Percentiles rank a stretch among this genome's conserved stretches.
Evolutionary conservation across 768 basidiomycete genomes (phyloP).

Genomic region (Holtermanniella nyarrowii): DNA sequence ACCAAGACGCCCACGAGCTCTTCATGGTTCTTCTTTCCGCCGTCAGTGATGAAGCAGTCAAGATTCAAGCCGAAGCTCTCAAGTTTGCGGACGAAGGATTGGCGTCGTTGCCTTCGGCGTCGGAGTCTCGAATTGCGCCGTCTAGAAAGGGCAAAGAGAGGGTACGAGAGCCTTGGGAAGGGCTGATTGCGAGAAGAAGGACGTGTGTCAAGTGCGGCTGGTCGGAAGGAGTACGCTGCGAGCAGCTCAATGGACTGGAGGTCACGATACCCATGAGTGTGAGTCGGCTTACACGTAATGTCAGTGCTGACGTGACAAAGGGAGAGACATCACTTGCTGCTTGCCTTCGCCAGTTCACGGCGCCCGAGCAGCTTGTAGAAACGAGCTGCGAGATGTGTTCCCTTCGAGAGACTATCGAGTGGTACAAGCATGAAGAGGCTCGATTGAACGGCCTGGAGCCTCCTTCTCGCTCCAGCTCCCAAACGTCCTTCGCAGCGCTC

Average conservation of each 20-base stretch:
- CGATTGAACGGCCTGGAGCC: slow-evolving; percentile 45
- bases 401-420: slow-evolving; percentile 60
- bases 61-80: slow-evolving; percentile 60
- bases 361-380: slow-evolving; percentile 76
- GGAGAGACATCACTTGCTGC: slow-evolving; percentile 53
- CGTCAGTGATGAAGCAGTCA: slow-evolving; percentile 69
- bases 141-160: slow-evolving; percentile 6
- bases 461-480: background rate
- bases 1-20: slow-evolving; percentile 97
- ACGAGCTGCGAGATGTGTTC: slow-evolving; percentile 90
- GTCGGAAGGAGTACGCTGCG: slow-evolving; percentile 62
- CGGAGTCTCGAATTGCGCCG: slow-evolving; percentile 11
- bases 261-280: slow-evolving; percentile 30
- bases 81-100: slow-evolving; percentile 55
- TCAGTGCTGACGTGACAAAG: slow-evolving; percentile 7
- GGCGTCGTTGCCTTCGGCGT: slow-evolving; percentile 42
- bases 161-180: slow-evolving; percentile 48
- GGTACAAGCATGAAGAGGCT: slow-evolving; percentile 54
- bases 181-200: slow-evolving; percentile 76
- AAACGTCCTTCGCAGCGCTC: slow-evolving; percentile 18
- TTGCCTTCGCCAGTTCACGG: slow-evolving; percentile 78
- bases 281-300: slow-evolving; percentile 6
- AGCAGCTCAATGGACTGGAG: slow-evolving; percentile 55
- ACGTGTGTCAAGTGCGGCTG: slow-evolving; percentile 85
- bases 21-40: slow-evolving; percentile 87